Percentiles rank a stretch among this genome's conserved stretches.
Conservation (phyloP, 176 grass and related monocot species). For the Ananas comosus region DNA sequence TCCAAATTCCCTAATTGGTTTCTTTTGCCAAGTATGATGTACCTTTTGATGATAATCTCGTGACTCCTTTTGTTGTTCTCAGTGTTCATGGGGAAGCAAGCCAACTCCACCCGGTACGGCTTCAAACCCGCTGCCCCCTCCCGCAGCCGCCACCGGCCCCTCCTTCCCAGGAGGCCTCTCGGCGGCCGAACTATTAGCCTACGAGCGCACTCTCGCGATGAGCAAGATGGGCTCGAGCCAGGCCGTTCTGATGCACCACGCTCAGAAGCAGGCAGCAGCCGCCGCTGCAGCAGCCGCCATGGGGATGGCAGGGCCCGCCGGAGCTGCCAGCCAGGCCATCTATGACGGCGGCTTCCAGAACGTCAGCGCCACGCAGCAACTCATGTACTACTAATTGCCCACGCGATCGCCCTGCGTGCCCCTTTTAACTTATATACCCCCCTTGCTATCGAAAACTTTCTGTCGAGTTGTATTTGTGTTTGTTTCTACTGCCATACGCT, state of each 20-base stretch:
- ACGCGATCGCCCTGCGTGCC: background rate
- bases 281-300: no score
- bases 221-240: conserved; percentile 60
- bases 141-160: conserved; percentile 16
- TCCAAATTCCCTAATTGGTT: background rate
- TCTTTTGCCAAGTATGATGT: background rate
- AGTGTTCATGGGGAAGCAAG: conserved; percentile 99
- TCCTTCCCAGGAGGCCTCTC: conserved; percentile 42
- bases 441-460: background rate
- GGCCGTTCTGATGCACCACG: conserved; percentile 31
- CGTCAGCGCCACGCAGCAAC: conserved; percentile 47
- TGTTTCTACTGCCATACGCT: no score
- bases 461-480: no score
- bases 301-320: conserved; percentile 42
- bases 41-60: background rate
- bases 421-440: background rate
- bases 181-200: conserved; percentile 55
- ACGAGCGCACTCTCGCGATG: conserved; percentile 59
- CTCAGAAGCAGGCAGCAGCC: conserved; percentile 45
- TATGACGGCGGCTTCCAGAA: conserved; percentile 69
- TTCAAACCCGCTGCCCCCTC: conserved; percentile 66
- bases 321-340: conserved; percentile 67
- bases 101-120: conserved; percentile 73
- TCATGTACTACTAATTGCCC: conserved; percentile 71
- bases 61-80: conserved; percentile 4